Evolutionary conservation across 176 grass and related monocot species (phyloP), one percentile per base, ranked within the genome.

Genomic region (Carex parvula): DNA sequence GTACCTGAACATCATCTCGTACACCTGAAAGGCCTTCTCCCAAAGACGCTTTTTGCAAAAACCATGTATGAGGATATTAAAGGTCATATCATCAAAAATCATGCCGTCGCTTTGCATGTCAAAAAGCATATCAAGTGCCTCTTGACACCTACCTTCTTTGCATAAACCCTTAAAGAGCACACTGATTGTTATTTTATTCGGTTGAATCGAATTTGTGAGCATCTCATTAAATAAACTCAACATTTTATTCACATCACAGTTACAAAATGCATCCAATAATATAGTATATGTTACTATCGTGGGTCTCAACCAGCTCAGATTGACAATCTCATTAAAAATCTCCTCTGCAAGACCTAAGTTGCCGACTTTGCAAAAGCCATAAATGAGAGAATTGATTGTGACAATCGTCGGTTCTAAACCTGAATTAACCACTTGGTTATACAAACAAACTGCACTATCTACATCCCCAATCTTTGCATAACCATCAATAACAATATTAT

Each of bases 161-260:
- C 96, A 99, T 16, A 95, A 87, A 75, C 93, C 96, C 86, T 99
- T 99, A 83, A 95, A 84, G 81, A 94, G 50, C 24, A 99, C 89
- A 87, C 88, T 95, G 74, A 86, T 92, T 83, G 91, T 89, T 64
- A 92, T 52, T 33, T 79, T 74, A 83, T 95, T 95, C 17, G 88
- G 89, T 67, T 76, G 89, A 60, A 99, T 88, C 33, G 57, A 79
- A 26, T 88, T 92, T 54, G 2, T 44, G 87, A 84, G 44, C 96
- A 99, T 99, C 88, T 99, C 86, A 86, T 93, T 39, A 48, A 89
- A 89, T 64, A 93, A 69, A 52, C 62, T 80, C 46, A 89, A 48
- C 83, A 93, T 86, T 18, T 55, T 55, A 86, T 86, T 60, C 80
- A 83, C 58, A 74, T 93, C 41, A 59, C 88, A 79, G 81, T 69